Evolutionary conservation across 306 rosid genomes (phyloP), one percentile per base, ranked within the genome.

Genomic region (Vicia villosa): DNA sequence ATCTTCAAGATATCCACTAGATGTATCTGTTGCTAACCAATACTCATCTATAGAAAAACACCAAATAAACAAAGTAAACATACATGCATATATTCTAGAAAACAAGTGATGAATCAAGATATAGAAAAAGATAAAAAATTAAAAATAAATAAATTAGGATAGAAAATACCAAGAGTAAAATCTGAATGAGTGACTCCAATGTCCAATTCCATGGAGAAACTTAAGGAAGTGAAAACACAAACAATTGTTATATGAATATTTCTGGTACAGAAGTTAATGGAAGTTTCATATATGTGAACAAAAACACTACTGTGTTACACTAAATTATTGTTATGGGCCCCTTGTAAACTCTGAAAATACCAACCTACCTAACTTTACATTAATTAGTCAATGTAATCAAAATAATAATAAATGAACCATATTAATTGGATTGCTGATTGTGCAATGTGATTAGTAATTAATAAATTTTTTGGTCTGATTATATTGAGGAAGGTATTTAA

Each of bases 1-100:
- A 82, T 82, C 86, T 75, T 82, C 86, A 68, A 82, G 86, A 80
- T 82, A 82, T 37, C 86, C 83, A 66, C 66, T 70, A 6, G 83
- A 75, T 34, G 81, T 60, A 58, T 82, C 79, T 66, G 57, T 72
- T 15, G 57, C 64, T 66, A 78, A 68, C 83, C 86, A 82, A 17
- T 81, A 54, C 34, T 66, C 86, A 43, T 47, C 81, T 67, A 49
- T 68, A 74, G 4, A 69, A 66, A 54, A 66, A 54, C 73, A 63
- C 3, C 69, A 74, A 46, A 66, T 21, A 55, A 6, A 21, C 50
- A 66, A 28, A 45, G 62, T 46, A 63, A 68, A 3, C 70, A 10
- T 4, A 36, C 28, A 46, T 1, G 7, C 14, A 51, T 22, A 45
- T 36, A 59, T 30, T 73, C 20, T 52, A 26, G 63, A 47, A 37